phyloP scores from a whole-genome alignment of 768 basidiomycete genomes.

The Pleurotus giganteus region DNA sequence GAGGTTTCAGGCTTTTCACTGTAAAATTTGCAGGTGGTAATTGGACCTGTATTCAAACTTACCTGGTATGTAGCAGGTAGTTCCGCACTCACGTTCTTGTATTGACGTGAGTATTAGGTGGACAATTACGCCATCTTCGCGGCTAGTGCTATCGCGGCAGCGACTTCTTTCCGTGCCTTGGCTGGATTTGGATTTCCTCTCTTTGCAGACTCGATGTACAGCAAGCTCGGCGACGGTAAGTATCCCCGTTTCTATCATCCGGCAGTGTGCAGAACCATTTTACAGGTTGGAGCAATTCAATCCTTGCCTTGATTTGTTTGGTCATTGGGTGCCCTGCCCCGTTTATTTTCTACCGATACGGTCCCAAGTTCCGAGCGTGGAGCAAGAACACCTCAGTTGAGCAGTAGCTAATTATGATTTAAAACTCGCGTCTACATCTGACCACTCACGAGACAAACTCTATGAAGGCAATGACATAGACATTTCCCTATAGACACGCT shows the following conservation, averaged over 20 bases:
- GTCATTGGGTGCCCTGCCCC: constrained; percentile 52
- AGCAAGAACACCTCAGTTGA: constrained; percentile 35
- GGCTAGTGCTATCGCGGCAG: constrained; percentile 56
- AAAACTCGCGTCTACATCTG: too few relatives aligned
- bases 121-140: constrained; percentile 82
- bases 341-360: constrained; percentile 39
- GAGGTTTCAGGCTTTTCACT: constrained; percentile 35
- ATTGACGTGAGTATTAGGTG: constrained; percentile 46
- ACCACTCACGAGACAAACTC: too few relatives aligned
- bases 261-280: background rate
- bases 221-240: constrained; percentile 42
- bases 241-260: background rate
- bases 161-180: constrained; percentile 51
- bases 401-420: constrained; percentile 11
- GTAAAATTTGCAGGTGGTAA: constrained; percentile 32
- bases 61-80: constrained; percentile 44
- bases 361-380: constrained; percentile 32
- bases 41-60: constrained; percentile 52
- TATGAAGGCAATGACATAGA: too few relatives aligned
- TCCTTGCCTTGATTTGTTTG: constrained; percentile 52
- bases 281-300: constrained; percentile 51
- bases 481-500: too few relatives aligned
- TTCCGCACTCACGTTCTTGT: constrained; percentile 12
- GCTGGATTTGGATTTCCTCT: constrained; percentile 65
- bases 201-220: constrained; percentile 59